Base-by-base conservation (phyloP, 2,329 filamentous ascomycete genomes). In the Bretziella fagacearum region DNA sequence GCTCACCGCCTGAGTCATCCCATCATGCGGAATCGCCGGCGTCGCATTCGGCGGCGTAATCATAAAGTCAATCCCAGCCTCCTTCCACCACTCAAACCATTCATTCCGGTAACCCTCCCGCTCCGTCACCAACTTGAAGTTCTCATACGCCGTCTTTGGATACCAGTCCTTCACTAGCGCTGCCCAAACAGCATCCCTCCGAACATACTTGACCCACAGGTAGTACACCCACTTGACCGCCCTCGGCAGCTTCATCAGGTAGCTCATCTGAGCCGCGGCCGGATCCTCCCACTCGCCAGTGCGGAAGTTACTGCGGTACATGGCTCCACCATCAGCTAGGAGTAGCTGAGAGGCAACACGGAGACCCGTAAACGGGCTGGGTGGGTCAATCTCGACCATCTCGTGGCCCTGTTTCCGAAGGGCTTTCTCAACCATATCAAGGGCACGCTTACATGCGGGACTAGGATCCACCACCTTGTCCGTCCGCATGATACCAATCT, bases 31-130 rank as follows among this genome's bases (percentile, higher is more conserved):
- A 3, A 93, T 74, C 1, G 87, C 87, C 1, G 87, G 86, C 0
- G 85, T 93, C 0, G 87, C 85, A 59, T 95, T 94, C 0, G 80
- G 85, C n/a, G 83, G 81, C 7, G 81, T 77, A 27, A 95, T 63
- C 54, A 95, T 70, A 53, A 87, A 79, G 61, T 95, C 87, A 53
- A 87, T 65, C 40, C 77, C 67, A 30, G 73, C 71, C 8, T 70
- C 65, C 51, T 84, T 74, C 84, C 85, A 93, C 82, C 85, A 95
- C 18, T 80, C 74, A 59, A 84, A 87, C 77, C 85, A 95, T 45
- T 66, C 70, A 11, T 71, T 72, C 54, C 84, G 81, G 66, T 84
- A 93, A 1, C 70, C 68, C 63, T 95, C 89, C 20, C 87, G 74
- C 62, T 77, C 71, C 1, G 73, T 70, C 3, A 89, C 84, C 44